Evolutionary conservation across 176 grass and related monocot species (phyloP).

Genomic region (Eleusine indica): DNA sequence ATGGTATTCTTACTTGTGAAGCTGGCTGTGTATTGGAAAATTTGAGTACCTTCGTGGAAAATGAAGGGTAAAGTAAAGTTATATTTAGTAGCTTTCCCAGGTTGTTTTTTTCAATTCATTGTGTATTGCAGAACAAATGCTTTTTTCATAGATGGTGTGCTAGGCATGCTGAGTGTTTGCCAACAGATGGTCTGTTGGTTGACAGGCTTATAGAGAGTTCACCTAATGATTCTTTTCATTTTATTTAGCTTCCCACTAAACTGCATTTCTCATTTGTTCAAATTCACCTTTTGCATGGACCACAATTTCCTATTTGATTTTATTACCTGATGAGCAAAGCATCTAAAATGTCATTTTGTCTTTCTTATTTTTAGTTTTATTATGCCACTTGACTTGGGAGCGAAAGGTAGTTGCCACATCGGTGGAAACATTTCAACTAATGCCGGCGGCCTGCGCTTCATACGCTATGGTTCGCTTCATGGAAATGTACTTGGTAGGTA

Average conservation of each 20-base stretch:
- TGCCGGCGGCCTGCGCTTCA: slow-evolving; percentile 88
- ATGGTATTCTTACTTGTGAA: slow-evolving; percentile 95
- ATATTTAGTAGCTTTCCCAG: slow-evolving; percentile 2
- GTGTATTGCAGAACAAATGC: neutral
- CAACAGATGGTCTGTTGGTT: neutral
- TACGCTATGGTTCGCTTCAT: slow-evolving; percentile 97
- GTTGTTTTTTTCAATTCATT: neutral
- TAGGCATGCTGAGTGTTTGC: neutral
- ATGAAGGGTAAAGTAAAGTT: slow-evolving; percentile 93
- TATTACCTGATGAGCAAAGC: neutral
- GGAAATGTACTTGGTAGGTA: slow-evolving; percentile 86
- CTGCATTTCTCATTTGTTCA: neutral
- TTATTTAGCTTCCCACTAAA: neutral
- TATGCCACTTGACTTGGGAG: slow-evolving; percentile 97
- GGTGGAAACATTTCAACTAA: slow-evolving; percentile 97
- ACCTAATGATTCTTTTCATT: neutral
- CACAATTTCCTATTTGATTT: neutral
- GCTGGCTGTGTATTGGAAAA: slow-evolving; percentile 94
- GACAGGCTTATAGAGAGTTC: neutral
- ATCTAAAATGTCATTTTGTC: neutral
- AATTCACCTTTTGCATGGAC: neutral
- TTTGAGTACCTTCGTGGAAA: slow-evolving; percentile 79
- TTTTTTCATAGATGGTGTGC: slow-evolving; percentile 25
- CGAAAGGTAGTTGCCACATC: slow-evolving; percentile 97
- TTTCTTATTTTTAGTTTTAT: slow-evolving; percentile 74